A percentile compares a stretch with the other conserved stretches of the same genome.
Conservation (phyloP, 2,329 filamentous ascomycete genomes). For the Chaetomiaceae sp. region DNA sequence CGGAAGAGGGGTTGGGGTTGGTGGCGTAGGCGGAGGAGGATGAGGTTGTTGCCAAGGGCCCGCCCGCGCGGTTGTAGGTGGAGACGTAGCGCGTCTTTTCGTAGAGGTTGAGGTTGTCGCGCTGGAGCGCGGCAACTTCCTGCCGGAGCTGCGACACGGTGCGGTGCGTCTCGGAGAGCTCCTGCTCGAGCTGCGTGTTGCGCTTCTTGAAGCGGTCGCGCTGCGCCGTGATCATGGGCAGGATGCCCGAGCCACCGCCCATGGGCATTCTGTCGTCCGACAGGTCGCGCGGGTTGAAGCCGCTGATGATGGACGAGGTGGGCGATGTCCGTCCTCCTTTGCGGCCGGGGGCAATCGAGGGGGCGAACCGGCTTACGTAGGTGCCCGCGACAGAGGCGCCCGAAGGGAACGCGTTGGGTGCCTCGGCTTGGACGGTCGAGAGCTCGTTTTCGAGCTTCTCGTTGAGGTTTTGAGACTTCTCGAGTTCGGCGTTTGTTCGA, state of each 20-base stretch:
- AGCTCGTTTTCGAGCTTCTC: constrained; percentile 90
- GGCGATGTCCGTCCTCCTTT: constrained; percentile 72
- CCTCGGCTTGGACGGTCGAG: constrained; percentile 78
- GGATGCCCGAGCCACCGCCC: constrained; percentile 76
- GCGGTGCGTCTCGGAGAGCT: constrained; percentile 78
- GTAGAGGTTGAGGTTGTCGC: constrained; percentile 92
- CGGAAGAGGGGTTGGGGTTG: constrained; percentile 71
- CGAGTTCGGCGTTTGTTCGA: constrained; percentile 76
- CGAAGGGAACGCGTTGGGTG: constrained; percentile 76
- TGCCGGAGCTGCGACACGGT: constrained; percentile 81
- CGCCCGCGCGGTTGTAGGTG: constrained; percentile 73
- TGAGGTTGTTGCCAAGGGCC: constrained; percentile 46
- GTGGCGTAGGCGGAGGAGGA: constrained; percentile 60
- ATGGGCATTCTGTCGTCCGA: constrained; percentile 50
- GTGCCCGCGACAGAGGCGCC: constrained; percentile 92
- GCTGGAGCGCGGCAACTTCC: constrained; percentile 87
- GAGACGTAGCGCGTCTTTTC: constrained; percentile 97
- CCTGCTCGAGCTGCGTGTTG: constrained; percentile 83
- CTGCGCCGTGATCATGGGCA: constrained; percentile 98
- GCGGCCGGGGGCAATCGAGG: constrained; percentile 54
- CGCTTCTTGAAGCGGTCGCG: constrained; percentile 97
- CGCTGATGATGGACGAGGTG: constrained; percentile 96
- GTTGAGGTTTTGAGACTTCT: constrained; percentile 78
- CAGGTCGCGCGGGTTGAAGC: constrained; percentile 68
- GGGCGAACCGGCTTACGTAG: constrained; percentile 74